Evolutionary conservation across 352 stramenopile species (phyloP).

Genomic region (Globisporangium viniferum): DNA sequence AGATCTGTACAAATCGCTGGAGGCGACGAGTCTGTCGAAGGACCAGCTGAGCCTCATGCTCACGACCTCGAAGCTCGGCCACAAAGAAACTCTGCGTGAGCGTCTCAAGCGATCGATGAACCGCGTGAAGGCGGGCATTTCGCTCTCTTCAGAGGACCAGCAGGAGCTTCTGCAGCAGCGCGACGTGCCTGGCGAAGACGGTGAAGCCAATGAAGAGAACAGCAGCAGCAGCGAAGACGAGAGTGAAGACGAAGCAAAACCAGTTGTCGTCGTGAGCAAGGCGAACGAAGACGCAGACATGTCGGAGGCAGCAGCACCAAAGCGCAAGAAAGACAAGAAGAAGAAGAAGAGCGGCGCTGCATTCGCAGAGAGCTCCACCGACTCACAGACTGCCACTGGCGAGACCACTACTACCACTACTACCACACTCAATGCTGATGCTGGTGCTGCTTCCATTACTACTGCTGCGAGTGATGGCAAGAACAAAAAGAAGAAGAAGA

Average conservation of each 20-base stretch:
- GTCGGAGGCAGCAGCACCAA: neutral
- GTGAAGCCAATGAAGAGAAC: constrained; percentile 21
- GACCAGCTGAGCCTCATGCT: constrained; percentile 73
- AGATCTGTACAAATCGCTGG: constrained; percentile 78
- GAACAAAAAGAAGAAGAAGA: constrained; percentile 27
- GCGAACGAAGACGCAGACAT: neutral
- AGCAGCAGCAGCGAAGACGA: constrained; percentile 15
- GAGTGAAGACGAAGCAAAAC: constrained; percentile 15
- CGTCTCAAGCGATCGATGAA: constrained; percentile 78
- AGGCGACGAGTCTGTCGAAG: constrained; percentile 50
- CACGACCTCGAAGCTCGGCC: constrained; percentile 70
- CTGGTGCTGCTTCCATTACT: neutral
- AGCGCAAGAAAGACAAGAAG: constrained; percentile 20
- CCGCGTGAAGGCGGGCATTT: constrained; percentile 66
- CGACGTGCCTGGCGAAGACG: constrained; percentile 15
- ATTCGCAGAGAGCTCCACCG: constrained; percentile 18
- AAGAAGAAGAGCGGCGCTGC: constrained; percentile 23
- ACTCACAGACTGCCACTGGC: neutral
- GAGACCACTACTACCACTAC: neutral
- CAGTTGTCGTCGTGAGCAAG: neutral
- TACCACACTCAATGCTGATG: neutral
- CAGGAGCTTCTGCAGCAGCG: constrained; percentile 58
- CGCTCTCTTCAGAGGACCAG: constrained; percentile 44
- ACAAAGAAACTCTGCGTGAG: constrained; percentile 81
- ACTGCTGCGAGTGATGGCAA: neutral